Evolutionary conservation across 1,284 basidiomycete species (phyloP), one percentile per base, ranked within the genome.

Genomic region (Malassezia japonica): DNA sequence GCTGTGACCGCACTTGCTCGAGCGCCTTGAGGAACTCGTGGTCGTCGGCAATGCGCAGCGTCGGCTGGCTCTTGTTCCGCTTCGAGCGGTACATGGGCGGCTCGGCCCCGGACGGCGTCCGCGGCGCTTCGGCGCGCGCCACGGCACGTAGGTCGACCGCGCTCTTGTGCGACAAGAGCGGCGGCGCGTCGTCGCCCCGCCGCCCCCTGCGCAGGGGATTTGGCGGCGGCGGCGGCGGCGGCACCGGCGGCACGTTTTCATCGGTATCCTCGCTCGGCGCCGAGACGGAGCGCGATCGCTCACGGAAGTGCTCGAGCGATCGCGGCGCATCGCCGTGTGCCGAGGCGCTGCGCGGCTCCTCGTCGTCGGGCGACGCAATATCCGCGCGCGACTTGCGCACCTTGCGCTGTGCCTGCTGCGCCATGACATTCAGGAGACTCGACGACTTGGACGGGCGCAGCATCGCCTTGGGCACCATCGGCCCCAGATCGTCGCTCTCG

Each of bases 31-130:
- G 51, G 51, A 67, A 67, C 50, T 67, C 65, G 36, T 38, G 51
- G 40, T 67, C 65, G 31, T 67, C 65, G 12, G 57, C 60, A 43
- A 67, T 67, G 37, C 59, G 63, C 31, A 67, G 59, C 44, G 65
- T 63, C 8, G 63, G 61, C 39, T 64, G 64, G 47, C 62, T 60
- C 57, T 57, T 59, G 55, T 65, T 61, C 39, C 59, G 57, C 23
- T 48, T n/a, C 33, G 47, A 8, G 18, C 53, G 51, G 37, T 48
- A 48, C 46, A 54, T 33, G 35, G 34, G 38, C 13, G 21, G 31
- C 16, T 41, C 43, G 32, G 27, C 21, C 13, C 23, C 18, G 9
- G 35, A 37, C 6, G 35, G 12, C 13, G 5, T 13, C 12, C 21
- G 27, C 32, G 33, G 9, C 21, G 31, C 33, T 20, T 12, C 31